phyloP scores from a whole-genome alignment of 352 stramenopile species.

The Hyaloperonospora brassicae region DNA sequence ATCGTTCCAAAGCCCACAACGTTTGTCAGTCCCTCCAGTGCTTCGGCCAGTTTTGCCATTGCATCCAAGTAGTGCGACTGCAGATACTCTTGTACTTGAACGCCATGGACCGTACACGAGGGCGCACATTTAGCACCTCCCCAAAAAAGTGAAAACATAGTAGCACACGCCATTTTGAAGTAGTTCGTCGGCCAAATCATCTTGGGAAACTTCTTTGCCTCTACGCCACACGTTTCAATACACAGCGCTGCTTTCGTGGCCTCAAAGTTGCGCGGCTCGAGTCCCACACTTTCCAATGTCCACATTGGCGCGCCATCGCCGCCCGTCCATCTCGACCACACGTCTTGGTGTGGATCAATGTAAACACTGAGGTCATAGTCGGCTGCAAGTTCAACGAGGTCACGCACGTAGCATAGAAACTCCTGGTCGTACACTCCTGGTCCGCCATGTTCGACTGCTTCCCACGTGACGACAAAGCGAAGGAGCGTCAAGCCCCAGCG shows the following conservation, averaged over 20 bases:
- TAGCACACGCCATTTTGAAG: conserved; percentile 83
- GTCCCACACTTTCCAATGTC: conserved; percentile 75
- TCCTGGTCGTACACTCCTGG: conserved; percentile 75
- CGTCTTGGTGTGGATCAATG: conserved; percentile 89
- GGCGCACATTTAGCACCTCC: conserved; percentile 67
- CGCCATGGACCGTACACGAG: conserved; percentile 51
- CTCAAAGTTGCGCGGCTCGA: conserved; percentile 70
- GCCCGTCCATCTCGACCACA: conserved; percentile 87
- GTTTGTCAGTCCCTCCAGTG: conserved; percentile 62
- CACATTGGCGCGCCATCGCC: conserved; percentile 85
- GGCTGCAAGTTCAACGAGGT: conserved; percentile 47
- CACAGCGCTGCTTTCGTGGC: conserved; percentile 68
- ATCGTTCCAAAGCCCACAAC: conserved; percentile 88
- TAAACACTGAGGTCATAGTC: conserved; percentile 77
- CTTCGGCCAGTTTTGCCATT: conserved; percentile 54
- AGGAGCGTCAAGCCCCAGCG: conserved; percentile 82
- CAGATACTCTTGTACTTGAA: conserved; percentile 81
- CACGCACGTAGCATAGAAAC: conserved; percentile 77
- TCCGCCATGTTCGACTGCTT: conserved; percentile 83
- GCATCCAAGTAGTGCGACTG: conserved; percentile 83
- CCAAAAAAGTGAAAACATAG: conserved; percentile 90
- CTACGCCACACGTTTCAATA: conserved; percentile 45
- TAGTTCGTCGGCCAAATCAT: conserved; percentile 92
- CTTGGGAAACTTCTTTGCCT: conserved; percentile 52
- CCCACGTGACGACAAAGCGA: conserved; percentile 85